Base-by-base conservation (phyloP, 805 yeast species). In the Teunomyces tritomae region DNA sequence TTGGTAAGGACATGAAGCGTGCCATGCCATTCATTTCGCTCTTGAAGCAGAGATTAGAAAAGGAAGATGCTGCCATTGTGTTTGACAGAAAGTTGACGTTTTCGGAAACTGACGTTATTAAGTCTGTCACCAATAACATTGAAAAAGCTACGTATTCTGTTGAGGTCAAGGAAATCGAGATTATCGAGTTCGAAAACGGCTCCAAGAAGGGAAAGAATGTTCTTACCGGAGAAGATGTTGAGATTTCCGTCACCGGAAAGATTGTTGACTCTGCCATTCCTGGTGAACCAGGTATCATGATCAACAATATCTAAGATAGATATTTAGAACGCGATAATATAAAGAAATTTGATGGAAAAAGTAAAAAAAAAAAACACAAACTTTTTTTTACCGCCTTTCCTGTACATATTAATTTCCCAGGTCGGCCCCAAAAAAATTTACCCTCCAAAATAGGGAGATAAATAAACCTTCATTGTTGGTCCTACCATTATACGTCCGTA, bases 11-110 rank as follows among this genome's bases (percentile, higher is more conserved):
- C 61, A 88, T 91, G 87, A 94, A 94, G 80, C 85, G 95, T 59
- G 97, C 96, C 50, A 94, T 94, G 98, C 98, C 98, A 50, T 92
- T 91, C 68, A 90, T 94, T 52, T 84, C 92, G 54, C 74, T 82
- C 57, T 75, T 94, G 67, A 91, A 94, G 70, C 88, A 85, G 64
- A 83, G 96, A 73, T 77, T 94, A 56, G 70, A 76, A 34, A 70
- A 69, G 45, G 95, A 87, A 63, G 69, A 84, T 28, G 84, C 96
- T 14, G 82, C 79, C 46, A 79, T 80, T 45, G 96, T 94, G 24
- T 89, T 94, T 77, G 85, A 90, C 77, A 83, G 98, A 74, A 86
- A 91, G 70, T 80, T 92, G 56, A 77, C 84, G 29, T 94, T 89
- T 68, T 77, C 84, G 67, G 99, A 94, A 76, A 66, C 77, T 40